Percentiles rank a stretch among this genome's conserved stretches.
Evolutionary conservation across 2,329 filamentous ascomycete species (phyloP).

Genomic region (Sphaerulina musiva): DNA sequence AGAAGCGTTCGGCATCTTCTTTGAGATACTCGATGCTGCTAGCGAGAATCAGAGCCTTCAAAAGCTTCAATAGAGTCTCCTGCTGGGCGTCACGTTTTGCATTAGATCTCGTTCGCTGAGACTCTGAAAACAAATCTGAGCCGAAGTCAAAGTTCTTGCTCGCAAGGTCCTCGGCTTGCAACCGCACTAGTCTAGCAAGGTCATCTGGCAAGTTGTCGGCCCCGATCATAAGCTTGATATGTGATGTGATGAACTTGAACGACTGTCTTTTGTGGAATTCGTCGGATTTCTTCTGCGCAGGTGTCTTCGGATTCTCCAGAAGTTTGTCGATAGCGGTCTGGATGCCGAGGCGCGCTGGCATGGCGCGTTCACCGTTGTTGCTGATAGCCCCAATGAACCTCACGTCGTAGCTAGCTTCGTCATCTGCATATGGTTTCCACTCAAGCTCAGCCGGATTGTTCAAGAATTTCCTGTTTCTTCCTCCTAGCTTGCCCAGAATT

Average conservation of each 20-base stretch:
- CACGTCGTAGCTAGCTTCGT: slow-evolving; percentile 78
- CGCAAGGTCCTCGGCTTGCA: slow-evolving; percentile 82
- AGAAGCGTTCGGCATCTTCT: slow-evolving; percentile 65
- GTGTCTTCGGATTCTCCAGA: slow-evolving; percentile 65
- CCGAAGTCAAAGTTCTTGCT: slow-evolving; percentile 65
- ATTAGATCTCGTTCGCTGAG: slow-evolving; percentile 75
- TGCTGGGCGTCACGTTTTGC: slow-evolving; percentile 83
- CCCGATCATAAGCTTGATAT: slow-evolving; percentile 85
- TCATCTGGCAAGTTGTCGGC: slow-evolving; percentile 85
- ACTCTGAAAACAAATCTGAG: slow-evolving; percentile 63
- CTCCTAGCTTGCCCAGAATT: slow-evolving; percentile 92
- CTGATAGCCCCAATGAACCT: slow-evolving; percentile 82
- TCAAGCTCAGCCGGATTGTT: slow-evolving; percentile 78
- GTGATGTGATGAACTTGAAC: slow-evolving; percentile 76
- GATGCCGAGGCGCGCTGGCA: slow-evolving; percentile 78
- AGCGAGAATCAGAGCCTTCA: slow-evolving; percentile 84
- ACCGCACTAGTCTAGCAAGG: slow-evolving; percentile 71
- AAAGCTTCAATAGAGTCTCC: slow-evolving; percentile 69
- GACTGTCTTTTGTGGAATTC: slow-evolving; percentile 89
- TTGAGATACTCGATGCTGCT: slow-evolving; percentile 71
- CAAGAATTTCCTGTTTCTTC: slow-evolving; percentile 91
- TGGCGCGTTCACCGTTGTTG: slow-evolving; percentile 61
- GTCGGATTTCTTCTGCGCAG: slow-evolving; percentile 61
- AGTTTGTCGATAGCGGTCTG: slow-evolving; percentile 85
- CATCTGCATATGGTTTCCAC: slow-evolving; percentile 81